Percentiles rank a stretch among this genome's conserved stretches.
Conservation (phyloP, 306 rosid genomes). For the Rosa lucieae region DNA sequence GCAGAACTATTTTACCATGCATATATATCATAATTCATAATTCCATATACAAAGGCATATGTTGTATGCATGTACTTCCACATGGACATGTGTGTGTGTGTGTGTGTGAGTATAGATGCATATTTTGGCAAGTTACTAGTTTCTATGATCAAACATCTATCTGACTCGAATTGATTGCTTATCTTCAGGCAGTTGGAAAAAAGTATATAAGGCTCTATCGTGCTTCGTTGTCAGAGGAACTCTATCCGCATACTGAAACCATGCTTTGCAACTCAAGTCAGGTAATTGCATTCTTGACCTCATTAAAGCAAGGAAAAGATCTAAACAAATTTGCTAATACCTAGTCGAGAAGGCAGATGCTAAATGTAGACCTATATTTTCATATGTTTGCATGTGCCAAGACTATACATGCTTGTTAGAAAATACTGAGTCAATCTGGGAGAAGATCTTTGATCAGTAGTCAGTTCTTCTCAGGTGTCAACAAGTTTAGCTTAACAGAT, state of each 20-base stretch:
- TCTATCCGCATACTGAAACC: slow-evolving; percentile 66
- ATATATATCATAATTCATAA: background rate
- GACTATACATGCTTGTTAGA: background rate
- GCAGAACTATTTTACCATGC: background rate
- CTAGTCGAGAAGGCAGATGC: background rate
- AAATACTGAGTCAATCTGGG: background rate
- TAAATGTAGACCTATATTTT: background rate
- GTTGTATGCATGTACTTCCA: background rate
- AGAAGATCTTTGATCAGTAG: background rate
- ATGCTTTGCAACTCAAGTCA: slow-evolving; percentile 93
- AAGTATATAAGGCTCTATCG: slow-evolving; percentile 85
- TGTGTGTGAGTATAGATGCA: background rate
- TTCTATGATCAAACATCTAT: background rate
- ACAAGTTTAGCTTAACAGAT: background rate
- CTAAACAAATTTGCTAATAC: slow-evolving; percentile 7
- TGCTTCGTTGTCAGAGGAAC: slow-evolving; percentile 77
- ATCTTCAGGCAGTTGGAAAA: slow-evolving; percentile 72
- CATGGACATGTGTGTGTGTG: no score
- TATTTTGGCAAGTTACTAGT: background rate
- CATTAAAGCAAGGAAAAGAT: background rate
- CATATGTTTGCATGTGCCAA: background rate
- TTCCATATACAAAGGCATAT: background rate
- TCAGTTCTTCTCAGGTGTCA: background rate
- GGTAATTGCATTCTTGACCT: slow-evolving; percentile 48
- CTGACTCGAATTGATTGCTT: background rate